Conservation (phyloP, 208 protist species). For the Trypanosoma boissoni region DNA sequence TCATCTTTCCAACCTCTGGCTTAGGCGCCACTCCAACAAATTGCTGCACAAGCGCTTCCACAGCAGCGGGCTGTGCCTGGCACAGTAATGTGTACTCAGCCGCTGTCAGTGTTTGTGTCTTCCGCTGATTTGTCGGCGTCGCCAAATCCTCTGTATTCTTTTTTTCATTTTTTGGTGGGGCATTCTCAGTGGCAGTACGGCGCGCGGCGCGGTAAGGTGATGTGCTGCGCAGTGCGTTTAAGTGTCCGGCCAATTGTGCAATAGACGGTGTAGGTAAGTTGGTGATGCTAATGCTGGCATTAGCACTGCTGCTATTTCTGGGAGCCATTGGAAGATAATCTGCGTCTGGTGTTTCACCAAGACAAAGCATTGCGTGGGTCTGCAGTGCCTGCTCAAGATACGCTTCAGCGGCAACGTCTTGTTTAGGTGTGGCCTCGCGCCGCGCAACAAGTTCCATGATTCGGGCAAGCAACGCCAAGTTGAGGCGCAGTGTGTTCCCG, state of each 20-base stretch:
- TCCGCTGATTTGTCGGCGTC: background rate
- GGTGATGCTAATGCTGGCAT: slow-evolving; percentile 2
- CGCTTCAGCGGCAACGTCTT: slow-evolving; percentile 23
- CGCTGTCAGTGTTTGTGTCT: slow-evolving; percentile 44
- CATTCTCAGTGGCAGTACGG: slow-evolving; percentile 5
- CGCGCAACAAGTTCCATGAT: slow-evolving; percentile 20
- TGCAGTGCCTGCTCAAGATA: slow-evolving; percentile 64
- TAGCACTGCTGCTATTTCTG: background rate
- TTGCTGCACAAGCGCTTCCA: slow-evolving; percentile 47
- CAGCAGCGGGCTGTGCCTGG: slow-evolving; percentile 20
- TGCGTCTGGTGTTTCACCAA: slow-evolving; percentile 31
- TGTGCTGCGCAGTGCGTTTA: slow-evolving; percentile 14
- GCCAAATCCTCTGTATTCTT: background rate
- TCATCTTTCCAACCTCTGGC: slow-evolving; percentile 45
- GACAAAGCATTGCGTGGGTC: slow-evolving; percentile 52
- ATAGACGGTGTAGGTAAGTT: background rate
- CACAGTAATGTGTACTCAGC: slow-evolving; percentile 82
- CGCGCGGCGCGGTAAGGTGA: slow-evolving; percentile 10
- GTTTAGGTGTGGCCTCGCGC: slow-evolving; percentile 1
- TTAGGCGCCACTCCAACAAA: slow-evolving; percentile 42
- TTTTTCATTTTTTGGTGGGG: background rate
- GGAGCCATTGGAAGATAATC: slow-evolving; percentile 16
- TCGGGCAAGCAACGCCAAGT: slow-evolving; percentile 21
- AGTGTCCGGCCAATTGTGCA: slow-evolving; percentile 15
- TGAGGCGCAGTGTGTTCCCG: slow-evolving; percentile 31